A percentile compares a stretch with the other conserved stretches of the same genome.
These are phyloP conservation scores for Hemisphaericaspora subhashii DNA, from an alignment of 1,139 yeast genomes.

Conservation along the genomic window DNA sequence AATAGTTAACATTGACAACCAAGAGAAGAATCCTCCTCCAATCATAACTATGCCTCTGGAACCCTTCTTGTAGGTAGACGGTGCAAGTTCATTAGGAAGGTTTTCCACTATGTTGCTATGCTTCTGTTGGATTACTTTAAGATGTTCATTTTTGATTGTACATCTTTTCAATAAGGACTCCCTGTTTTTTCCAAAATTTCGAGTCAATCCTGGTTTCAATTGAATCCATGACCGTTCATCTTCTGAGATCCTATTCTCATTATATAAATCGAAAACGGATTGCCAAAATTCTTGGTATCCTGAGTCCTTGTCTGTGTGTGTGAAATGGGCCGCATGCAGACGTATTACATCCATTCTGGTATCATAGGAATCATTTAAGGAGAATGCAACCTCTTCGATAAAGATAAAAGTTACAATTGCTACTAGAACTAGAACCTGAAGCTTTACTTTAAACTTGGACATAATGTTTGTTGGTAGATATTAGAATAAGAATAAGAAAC, in stretches of 20 bases:
- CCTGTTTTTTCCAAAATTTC: slow-evolving; percentile 15
- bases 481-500: no score
- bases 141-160: slow-evolving; percentile 20
- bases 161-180: slow-evolving; percentile 29
- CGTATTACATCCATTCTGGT: no score
- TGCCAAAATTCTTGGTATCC: slow-evolving; percentile 3
- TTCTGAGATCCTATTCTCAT: neutral
- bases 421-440: no score
- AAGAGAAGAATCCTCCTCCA: slow-evolving; percentile 38
- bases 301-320: neutral
- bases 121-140: slow-evolving; percentile 23
- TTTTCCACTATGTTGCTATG: slow-evolving; percentile 22
- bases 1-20: slow-evolving; percentile 39
- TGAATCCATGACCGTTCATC: slow-evolving; percentile 2
- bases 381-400: neutral
- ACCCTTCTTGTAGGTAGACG: slow-evolving; percentile 22
- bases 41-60: slow-evolving; percentile 34
- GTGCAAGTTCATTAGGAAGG: slow-evolving; percentile 25
- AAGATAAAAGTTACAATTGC: no score
- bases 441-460: no score
- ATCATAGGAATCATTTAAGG: no score
- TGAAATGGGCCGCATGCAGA: no score
- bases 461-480: no score
- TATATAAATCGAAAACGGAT: slow-evolving; percentile 3
- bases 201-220: slow-evolving; percentile 1